These are phyloP conservation scores for Coprinellus micaceus DNA, from an alignment of 768 basidiomycete genomes.

Conservation along the genomic window DNA sequence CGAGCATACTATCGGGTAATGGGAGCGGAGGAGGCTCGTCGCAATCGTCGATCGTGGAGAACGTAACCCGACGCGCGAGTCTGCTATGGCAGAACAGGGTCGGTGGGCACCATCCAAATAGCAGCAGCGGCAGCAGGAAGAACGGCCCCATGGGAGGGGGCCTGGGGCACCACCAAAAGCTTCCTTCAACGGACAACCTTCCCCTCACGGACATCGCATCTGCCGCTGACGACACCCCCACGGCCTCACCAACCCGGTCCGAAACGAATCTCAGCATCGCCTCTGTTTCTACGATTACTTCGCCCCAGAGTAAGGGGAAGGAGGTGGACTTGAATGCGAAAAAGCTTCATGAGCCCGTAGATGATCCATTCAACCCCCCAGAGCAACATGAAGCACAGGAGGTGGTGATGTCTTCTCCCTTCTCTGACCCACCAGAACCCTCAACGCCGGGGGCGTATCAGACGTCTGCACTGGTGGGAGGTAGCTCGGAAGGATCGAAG, in stretches of 20 bases:
- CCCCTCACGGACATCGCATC: slow-evolving; percentile 47
- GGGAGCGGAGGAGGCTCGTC: slow-evolving; percentile 1
- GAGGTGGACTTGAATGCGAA: neutral
- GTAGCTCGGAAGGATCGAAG: neutral
- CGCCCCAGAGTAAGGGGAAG: too few relatives aligned
- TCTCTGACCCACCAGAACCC: slow-evolving; percentile 5
- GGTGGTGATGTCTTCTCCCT: neutral
- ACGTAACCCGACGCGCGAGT: slow-evolving; percentile 57
- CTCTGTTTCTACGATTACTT: neutral
- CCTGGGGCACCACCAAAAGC: slow-evolving; percentile 41
- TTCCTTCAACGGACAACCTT: slow-evolving; percentile 50
- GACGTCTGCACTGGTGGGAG: slow-evolving; percentile 6
- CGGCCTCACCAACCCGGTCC: slow-evolving; percentile 35
- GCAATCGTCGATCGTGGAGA: slow-evolving; percentile 46
- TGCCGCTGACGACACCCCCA: slow-evolving; percentile 32
- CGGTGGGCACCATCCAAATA: neutral
- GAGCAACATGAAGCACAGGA: neutral
- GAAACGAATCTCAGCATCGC: slow-evolving; percentile 19
- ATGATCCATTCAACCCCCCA: slow-evolving; percentile 9
- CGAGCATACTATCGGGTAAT: slow-evolving; percentile 22
- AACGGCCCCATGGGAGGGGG: slow-evolving; percentile 24
- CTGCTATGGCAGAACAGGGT: slow-evolving; percentile 45
- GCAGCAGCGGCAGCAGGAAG: slow-evolving; percentile 28
- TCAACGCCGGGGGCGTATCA: neutral
- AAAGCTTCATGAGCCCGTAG: neutral